These are phyloP conservation scores for Coprinopsis sp. DNA, from an alignment of 768 basidiomycete genomes.

Conservation along the genomic window DNA sequence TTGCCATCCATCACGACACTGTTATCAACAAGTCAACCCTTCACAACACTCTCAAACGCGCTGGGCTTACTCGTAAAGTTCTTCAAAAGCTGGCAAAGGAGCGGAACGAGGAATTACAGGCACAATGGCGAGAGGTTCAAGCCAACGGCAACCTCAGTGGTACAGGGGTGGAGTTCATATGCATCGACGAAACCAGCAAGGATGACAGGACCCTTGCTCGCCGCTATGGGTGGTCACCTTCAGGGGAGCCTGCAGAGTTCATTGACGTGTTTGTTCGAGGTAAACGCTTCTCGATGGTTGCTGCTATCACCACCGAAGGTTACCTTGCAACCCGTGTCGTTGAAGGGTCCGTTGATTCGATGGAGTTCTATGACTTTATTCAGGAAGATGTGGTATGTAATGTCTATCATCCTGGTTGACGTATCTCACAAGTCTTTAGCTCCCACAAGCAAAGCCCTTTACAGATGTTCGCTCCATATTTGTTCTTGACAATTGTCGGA, in stretches of 20 bases:
- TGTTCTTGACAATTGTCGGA: slow-evolving; percentile 34
- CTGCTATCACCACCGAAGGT: too few species aligned
- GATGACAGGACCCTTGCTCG: slow-evolving; percentile 23
- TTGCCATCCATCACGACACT: slow-evolving; percentile 19
- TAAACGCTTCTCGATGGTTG: too few species aligned
- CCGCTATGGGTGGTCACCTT: slow-evolving; percentile 22
- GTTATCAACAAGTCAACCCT: slow-evolving; percentile 17
- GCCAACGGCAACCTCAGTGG: slow-evolving; percentile 7
- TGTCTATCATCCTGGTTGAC: too few species aligned
- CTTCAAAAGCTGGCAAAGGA: slow-evolving; percentile 22
- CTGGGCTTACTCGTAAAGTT: slow-evolving; percentile 70
- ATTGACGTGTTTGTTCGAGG: too few species aligned
- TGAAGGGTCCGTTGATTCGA: too few species aligned
- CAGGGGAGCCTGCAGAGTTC: not conserved
- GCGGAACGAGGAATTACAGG: slow-evolving; percentile 13
- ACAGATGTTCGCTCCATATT: slow-evolving; percentile 26
- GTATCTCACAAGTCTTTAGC: too few species aligned
- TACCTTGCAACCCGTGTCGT: too few species aligned
- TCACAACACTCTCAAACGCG: slow-evolving; percentile 64
- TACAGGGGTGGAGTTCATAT: slow-evolving; percentile 15
- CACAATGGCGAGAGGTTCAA: slow-evolving; percentile 4
- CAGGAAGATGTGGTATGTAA: too few species aligned
- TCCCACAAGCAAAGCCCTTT: slow-evolving; percentile 33
- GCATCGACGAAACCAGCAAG: slow-evolving; percentile 27
- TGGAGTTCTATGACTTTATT: too few species aligned